A percentile compares a stretch with the other conserved stretches of the same genome.
phyloP scores from a whole-genome alignment of 78 protist genomes.

The Monosiga brevicollis region DNA sequence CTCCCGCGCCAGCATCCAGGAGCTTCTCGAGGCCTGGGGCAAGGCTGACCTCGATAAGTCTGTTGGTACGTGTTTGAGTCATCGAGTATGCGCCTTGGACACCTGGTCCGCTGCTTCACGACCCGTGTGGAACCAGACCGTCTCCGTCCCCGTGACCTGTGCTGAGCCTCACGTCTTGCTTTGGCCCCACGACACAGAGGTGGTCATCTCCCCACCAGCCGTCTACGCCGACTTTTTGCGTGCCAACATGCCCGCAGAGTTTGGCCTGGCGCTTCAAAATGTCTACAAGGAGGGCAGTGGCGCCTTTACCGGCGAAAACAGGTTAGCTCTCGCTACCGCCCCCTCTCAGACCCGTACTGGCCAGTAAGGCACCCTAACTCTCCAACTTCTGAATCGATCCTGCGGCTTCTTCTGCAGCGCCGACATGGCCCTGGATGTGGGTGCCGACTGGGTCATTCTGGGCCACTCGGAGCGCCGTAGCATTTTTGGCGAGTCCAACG shows the following conservation, averaged over 20 bases:
- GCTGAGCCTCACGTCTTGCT: too few species aligned
- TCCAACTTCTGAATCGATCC: too few species aligned
- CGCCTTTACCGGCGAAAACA: slow-evolving; percentile 85
- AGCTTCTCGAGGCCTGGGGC: background rate
- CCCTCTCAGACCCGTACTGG: too few species aligned
- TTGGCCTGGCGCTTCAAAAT: slow-evolving; percentile 53
- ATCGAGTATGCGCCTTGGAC: background rate
- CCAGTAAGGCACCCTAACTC: too few species aligned
- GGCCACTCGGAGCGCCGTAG: slow-evolving; percentile 97
- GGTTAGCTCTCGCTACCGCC: background rate
- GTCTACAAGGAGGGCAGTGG: slow-evolving; percentile 51
- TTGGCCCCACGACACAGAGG: slow-evolving; percentile 22
- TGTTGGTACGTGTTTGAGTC: background rate
- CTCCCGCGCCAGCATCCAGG: background rate
- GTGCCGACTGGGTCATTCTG: slow-evolving; percentile 74
- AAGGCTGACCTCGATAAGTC: slow-evolving; percentile 1
- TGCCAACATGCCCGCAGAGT: slow-evolving; percentile 9
- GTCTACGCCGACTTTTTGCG: background rate
- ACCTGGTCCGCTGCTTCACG: too few species aligned
- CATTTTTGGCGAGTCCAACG: slow-evolving; percentile 76
- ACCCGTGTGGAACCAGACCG: too few species aligned
- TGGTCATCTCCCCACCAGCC: slow-evolving; percentile 29
- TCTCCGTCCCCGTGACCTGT: too few species aligned
- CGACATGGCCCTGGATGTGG: slow-evolving; percentile 40
- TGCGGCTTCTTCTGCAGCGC: background rate